Evolutionary conservation across 768 basidiomycete species (phyloP).

Genomic region (Pleurotus citrinopileatus): DNA sequence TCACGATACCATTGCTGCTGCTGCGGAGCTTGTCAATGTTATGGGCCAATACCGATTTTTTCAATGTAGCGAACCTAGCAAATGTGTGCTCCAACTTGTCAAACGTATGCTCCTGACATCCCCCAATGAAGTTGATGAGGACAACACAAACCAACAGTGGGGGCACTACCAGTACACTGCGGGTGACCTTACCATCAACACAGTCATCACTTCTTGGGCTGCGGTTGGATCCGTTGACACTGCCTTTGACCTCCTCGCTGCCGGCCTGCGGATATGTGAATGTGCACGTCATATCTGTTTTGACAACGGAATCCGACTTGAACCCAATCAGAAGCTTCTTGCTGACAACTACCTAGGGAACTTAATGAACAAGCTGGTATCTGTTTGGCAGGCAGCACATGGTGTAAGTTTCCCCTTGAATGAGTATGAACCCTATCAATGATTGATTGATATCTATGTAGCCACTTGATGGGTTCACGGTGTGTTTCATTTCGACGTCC

Average conservation of each 20-base stretch:
- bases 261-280: background rate
- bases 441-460: no score
- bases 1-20: no score
- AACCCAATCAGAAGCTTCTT: background rate
- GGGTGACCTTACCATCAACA: background rate
- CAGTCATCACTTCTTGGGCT: background rate
- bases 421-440: no score
- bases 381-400: background rate
- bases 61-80: background rate
- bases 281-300: constrained; percentile 2
- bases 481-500: no score
- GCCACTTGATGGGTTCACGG: no score
- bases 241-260: background rate
- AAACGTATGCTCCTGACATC: background rate
- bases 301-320: background rate
- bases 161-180: background rate
- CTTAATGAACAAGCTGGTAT: background rate
- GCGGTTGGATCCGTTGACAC: background rate
- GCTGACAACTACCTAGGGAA: background rate
- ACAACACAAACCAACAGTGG: background rate
- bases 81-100: background rate
- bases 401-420: constrained; percentile 1
- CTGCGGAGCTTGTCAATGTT: no score
- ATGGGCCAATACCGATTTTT: background rate
- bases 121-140: background rate